Evolutionary conservation across 78 protist genomes (phyloP).

Genomic region (Dictyostelium firmibasis): DNA sequence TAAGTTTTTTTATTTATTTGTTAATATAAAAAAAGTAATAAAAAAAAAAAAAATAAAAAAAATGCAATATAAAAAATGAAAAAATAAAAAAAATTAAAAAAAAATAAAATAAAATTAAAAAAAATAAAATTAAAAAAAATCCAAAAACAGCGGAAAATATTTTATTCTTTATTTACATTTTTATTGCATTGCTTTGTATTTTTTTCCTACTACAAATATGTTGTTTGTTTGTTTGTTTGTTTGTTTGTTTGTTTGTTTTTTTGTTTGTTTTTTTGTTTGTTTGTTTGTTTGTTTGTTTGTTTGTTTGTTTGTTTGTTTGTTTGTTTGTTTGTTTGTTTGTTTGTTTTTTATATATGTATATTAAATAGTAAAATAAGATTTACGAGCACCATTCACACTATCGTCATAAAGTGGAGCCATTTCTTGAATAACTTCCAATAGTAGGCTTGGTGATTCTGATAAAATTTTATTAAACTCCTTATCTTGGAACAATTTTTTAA

Average conservation of each 20-base stretch:
- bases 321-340: too few species aligned
- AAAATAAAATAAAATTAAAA: background rate
- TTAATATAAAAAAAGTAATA: background rate
- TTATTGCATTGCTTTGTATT: too few species aligned
- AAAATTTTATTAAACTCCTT: slow-evolving; percentile 34
- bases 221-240: too few species aligned
- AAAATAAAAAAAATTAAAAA: background rate
- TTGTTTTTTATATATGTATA: too few species aligned
- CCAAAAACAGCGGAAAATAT: background rate
- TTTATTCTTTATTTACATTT: too few species aligned
- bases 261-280: too few species aligned
- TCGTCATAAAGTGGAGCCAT: slow-evolving; percentile 59
- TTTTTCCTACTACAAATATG: too few species aligned
- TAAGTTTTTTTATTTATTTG: background rate
- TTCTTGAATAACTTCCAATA: slow-evolving; percentile 39
- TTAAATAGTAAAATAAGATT: background rate
- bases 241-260: too few species aligned
- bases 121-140: background rate
- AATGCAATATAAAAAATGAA: background rate
- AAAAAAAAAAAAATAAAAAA: background rate
- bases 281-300: too few species aligned
- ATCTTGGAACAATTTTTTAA: slow-evolving; percentile 10
- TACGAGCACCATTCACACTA: background rate
- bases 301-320: too few species aligned
- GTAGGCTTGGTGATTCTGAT: background rate